Evolutionary conservation across 73 alveolate genomes (phyloP).

Genomic region (Urostyla sp.): DNA sequence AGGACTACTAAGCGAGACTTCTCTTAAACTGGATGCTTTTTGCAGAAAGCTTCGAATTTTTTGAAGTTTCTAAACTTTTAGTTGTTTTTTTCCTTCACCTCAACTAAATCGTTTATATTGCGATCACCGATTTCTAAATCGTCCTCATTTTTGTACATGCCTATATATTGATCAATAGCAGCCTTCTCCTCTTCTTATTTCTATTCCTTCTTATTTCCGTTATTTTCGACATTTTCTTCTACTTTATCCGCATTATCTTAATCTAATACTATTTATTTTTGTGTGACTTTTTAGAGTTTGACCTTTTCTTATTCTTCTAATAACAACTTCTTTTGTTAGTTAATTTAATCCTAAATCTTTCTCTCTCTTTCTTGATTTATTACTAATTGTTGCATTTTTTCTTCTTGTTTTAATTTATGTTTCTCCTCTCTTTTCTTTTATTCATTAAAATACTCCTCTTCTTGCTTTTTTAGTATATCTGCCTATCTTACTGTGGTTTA

Average conservation of each 20-base stretch:
- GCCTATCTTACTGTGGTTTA: constrained; percentile 29
- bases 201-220: constrained; percentile 51
- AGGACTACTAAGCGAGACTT: constrained; percentile 28
- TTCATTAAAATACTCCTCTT: constrained; percentile 14
- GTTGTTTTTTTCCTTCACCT: constrained; percentile 48
- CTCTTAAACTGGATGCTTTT: constrained; percentile 45
- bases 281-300: neutral
- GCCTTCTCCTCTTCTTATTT: constrained; percentile 2
- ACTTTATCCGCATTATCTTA: neutral
- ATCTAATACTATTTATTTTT: neutral
- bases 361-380: neutral
- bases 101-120: constrained; percentile 49
- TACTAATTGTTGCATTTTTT: constrained; percentile 3
- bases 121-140: constrained; percentile 43
- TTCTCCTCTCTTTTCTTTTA: constrained; percentile 39
- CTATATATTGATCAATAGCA: constrained; percentile 34
- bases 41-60: constrained; percentile 55
- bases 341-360: neutral
- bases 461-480: constrained; percentile 36
- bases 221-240: constrained; percentile 41
- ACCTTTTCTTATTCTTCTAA: constrained; percentile 19
- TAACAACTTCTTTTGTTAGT: neutral
- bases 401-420: constrained; percentile 21
- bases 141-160: constrained; percentile 41
- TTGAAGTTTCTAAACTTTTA: constrained; percentile 41